A percentile compares a stretch with the other conserved stretches of the same genome.
phyloP scores from a whole-genome alignment of 257 asterid species.

The Solanum paucissectum region DNA sequence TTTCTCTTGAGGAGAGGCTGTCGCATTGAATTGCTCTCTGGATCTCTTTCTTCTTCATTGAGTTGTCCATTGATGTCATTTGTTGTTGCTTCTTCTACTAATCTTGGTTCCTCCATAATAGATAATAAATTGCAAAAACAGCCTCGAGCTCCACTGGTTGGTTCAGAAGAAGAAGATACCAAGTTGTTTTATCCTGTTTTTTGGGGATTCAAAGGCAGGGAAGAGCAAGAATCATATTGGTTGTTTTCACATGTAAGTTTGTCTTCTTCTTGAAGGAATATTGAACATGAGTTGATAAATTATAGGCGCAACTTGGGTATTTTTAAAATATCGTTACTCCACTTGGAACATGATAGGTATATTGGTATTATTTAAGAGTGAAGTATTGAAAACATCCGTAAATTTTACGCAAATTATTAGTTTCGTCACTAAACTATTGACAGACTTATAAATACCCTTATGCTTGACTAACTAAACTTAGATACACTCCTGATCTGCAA shows the following conservation, averaged over 20 bases:
- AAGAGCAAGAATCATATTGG: background rate
- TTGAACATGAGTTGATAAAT: background rate
- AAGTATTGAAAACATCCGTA: rapidly evolving
- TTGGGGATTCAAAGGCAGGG: background rate
- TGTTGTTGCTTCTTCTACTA: slow-evolving; percentile 7
- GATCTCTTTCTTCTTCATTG: slow-evolving; percentile 38
- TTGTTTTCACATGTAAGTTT: background rate
- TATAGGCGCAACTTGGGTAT: background rate
- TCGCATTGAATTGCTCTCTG: slow-evolving; percentile 52
- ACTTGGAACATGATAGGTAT: background rate
- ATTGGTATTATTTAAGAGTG: background rate
- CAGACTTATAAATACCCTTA: rapidly evolving
- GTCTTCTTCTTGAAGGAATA: background rate
- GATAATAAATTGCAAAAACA: background rate
- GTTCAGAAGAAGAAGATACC: background rate
- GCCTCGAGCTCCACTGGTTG: background rate
- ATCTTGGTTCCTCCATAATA: slow-evolving; percentile 25
- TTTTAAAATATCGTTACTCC: background rate
- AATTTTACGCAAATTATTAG: too few species aligned
- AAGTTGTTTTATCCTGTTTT: background rate
- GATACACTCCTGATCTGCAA: too few species aligned
- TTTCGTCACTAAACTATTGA: rapidly evolving
- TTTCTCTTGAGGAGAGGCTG: slow-evolving; percentile 62
- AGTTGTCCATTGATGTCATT: slow-evolving; percentile 1
- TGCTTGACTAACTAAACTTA: background rate